A percentile compares a stretch with the other conserved stretches of the same genome.
phyloP scores from a whole-genome alignment of 2,329 filamentous ascomycete species.

The Penicillium sp. region DNA sequence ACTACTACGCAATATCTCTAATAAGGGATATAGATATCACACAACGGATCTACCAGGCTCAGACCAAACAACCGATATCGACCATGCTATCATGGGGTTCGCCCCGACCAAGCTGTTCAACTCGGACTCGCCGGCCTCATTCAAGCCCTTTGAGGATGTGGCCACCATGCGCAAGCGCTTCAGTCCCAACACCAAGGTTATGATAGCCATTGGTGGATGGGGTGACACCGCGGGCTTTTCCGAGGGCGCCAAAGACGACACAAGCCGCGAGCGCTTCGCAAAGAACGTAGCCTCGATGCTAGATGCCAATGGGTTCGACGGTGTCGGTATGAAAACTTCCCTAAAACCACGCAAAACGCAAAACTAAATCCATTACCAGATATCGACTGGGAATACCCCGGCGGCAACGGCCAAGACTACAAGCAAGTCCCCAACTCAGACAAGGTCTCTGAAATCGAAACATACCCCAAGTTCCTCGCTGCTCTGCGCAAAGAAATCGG shows the following conservation, averaged over 20 bases:
- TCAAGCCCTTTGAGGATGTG: constrained; percentile 52
- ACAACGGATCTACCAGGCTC: constrained; percentile 31
- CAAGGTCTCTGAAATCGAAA: constrained; percentile 56
- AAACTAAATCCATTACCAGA: constrained; percentile 37
- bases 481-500: constrained; percentile 57
- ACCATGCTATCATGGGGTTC: constrained; percentile 54
- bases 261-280: constrained; percentile 55
- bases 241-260: constrained; percentile 49
- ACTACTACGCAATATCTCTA: not conserved
- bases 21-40: constrained; percentile 38
- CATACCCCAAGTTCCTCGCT: constrained; percentile 57
- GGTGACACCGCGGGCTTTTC: constrained; percentile 63
- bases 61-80: constrained; percentile 43
- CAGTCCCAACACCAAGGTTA: constrained; percentile 54
- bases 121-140: constrained; percentile 40
- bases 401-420: constrained; percentile 65
- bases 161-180: constrained; percentile 51
- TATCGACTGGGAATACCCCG: constrained; percentile 62
- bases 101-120: constrained; percentile 50
- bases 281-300: constrained; percentile 61
- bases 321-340: constrained; percentile 46
- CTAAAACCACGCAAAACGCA: not conserved
- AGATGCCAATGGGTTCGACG: constrained; percentile 59
- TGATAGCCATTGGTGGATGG: constrained; percentile 72
- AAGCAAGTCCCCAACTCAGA: constrained; percentile 55